These are phyloP conservation scores for Moringa oleifera DNA, from an alignment of 345 rosid species.

Conservation along the genomic window DNA sequence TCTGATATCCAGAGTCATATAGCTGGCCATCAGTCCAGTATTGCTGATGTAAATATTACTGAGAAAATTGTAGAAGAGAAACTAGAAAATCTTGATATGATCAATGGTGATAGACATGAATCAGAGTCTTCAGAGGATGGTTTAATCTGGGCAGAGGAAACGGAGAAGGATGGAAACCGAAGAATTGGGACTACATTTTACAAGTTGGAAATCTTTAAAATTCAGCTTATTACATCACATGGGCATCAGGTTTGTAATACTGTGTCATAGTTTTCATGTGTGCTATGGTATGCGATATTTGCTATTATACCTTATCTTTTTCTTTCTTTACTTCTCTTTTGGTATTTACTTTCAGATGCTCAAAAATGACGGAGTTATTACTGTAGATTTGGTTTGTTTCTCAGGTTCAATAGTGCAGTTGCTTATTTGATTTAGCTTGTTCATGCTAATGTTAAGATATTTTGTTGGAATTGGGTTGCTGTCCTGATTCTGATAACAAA, in stretches of 20 bases:
- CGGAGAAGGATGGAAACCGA: constrained; percentile 30
- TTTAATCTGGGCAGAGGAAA: constrained; percentile 31
- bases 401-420: too few species aligned
- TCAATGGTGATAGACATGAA: constrained; percentile 35
- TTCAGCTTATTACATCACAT: constrained; percentile 72
- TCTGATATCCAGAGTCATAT: constrained; percentile 58
- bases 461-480: too few species aligned
- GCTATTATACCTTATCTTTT: neutral
- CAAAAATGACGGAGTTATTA: neutral
- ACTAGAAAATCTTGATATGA: constrained; percentile 30
- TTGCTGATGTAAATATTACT: constrained; percentile 25
- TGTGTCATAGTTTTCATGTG: constrained; percentile 5
- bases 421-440: too few species aligned
- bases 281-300: neutral
- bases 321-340: neutral
- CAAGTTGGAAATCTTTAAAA: constrained; percentile 77
- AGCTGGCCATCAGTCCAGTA: constrained; percentile 29
- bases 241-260: constrained; percentile 59
- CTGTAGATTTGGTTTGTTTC: neutral
- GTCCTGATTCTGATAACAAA: too few species aligned
- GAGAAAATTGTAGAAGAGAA: constrained; percentile 31
- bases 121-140: constrained; percentile 26
- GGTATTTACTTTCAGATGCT: neutral
- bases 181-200: constrained; percentile 54
- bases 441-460: too few species aligned